A percentile compares a stretch with the other conserved stretches of the same genome.
Conservation (phyloP, 768 basidiomycete species). For the Botryobasidium botryosum region DNA sequence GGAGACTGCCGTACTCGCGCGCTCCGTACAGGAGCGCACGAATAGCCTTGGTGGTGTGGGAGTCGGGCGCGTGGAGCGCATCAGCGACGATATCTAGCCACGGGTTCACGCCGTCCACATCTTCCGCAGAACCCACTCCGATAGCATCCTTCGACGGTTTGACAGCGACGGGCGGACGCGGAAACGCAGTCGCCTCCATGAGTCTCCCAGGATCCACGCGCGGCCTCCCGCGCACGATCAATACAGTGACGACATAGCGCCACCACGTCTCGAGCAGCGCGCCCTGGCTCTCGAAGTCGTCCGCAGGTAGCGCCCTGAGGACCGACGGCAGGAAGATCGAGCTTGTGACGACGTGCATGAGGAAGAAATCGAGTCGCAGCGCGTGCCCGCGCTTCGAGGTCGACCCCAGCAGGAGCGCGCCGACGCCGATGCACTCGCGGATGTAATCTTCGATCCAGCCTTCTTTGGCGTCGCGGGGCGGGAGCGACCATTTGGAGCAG, state of each 20-base stretch:
- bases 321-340: conserved; percentile 6
- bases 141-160: conserved; percentile 1
- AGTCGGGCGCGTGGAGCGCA: conserved; percentile 7
- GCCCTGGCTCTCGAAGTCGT: conserved; percentile 3
- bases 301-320: background rate
- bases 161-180: background rate
- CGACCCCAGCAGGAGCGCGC: too few species aligned
- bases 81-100: conserved; percentile 5
- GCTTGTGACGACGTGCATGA: conserved; percentile 8
- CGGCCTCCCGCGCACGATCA: conserved; percentile 6
- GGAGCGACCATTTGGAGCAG: too few species aligned
- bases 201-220: background rate
- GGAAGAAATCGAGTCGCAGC: conserved; percentile 8
- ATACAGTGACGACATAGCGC: background rate
- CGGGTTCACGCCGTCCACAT: background rate
- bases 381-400: too few species aligned
- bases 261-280: conserved; percentile 3
- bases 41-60: conserved; percentile 7
- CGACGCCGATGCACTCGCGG: too few species aligned
- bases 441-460: too few species aligned
- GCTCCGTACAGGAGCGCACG: conserved; percentile 4
- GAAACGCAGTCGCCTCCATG: background rate
- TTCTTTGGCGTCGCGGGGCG: too few species aligned
- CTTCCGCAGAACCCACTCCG: background rate
- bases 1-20: conserved; percentile 3